Evolutionary conservation across 192 early-diverging fungal genomes (phyloP), one percentile per base, ranked within the genome.

Genomic region (Allomyces macrogynus): DNA sequence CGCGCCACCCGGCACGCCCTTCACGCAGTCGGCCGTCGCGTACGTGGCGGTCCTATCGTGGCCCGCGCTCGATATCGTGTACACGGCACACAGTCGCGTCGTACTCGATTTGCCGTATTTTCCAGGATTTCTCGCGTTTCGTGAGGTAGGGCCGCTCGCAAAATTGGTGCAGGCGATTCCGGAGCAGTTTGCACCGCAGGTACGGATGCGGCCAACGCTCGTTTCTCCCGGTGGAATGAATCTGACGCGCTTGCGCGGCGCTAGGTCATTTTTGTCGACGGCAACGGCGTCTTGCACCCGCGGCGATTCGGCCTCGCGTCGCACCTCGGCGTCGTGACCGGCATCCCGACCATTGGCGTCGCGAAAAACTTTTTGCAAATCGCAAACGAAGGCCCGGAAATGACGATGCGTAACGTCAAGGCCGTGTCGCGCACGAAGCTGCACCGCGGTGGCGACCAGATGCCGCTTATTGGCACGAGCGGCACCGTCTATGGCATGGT

Each of bases 341-440:
- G 64, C 32, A 70, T 91, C 23, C 89, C 91, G 0, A 87, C 90
- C 0, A 79, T 95, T 24, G 94, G 93, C 7, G 83, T 94, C 24
- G 91, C 78, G 10, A 97, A 97, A 66, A 95, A 93, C 75, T 87
- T 91, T 69, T 69, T 95, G 12, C 80, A 86, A 44, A 84, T 95
- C 62, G 77, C 49, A 0, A 57, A 83, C 24, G 81, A 75, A 16
- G 89, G 85, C 11, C 60, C 68, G 20, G 67, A 54, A 24, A 71
- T 78, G 43, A 76, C 72, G 22, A 81, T 81, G 68, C 67, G 40
- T 12, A 69, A 67, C n/a, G 73, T 86, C 57, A 91, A 84, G 68
- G 70, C 60, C 3, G 20, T n/a, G 40, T 78, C 73, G 63, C 74
- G 75, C 24, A 64, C 54, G 42, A 54, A 40, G 43, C 68, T 78